Evolutionary conservation across 768 basidiomycete genomes (phyloP), one percentile per base, ranked within the genome.

Genomic region (Collybiopsis confluens): DNA sequence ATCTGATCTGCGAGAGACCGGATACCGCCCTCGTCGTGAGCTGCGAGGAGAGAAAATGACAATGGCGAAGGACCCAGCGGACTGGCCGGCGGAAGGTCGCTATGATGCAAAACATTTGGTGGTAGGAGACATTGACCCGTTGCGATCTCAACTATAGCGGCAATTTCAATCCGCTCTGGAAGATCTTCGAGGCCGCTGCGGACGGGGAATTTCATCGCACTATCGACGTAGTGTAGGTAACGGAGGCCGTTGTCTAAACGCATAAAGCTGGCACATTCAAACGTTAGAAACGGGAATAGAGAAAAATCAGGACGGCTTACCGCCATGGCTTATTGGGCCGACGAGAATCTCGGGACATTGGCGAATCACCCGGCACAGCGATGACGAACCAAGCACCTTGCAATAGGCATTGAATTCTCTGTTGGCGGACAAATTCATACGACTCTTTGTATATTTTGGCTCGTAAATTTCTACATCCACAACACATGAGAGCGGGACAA

Each of bases 301-400:
- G 37, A 20, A 48, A 35, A 18, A 21, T 7, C 13, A 48, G 35
- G 11, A 21, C n/a, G 10, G 37, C 47, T 13, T 37, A 48, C 42
- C 90, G 77, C 92, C 92, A 96, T 2, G 83, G 83, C 36, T 82
- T 75, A 26, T 68, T 78, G 1, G 84, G 82, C 40, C 85, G 76
- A 44, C 83, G 79, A 16, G 73, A 70, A 23, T 84, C 82, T 44
- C 81, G 77, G 13, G 72, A 62, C 9, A 64, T 65, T 16, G 77
- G 76, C 20, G 77, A 66, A 6, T 71, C 70, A 38, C 76, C 69
- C 0, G 85, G 83, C 36, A 88, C 70, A 1, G 85, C 92, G 61
- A 87, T 92, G 58, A 90, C 81, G 68, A 97, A 95, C 93, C 93
- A 97, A 20, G 91, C 88, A 28, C 93, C 93, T 64, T 92, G 87